Conservation (phyloP, 2,329 filamentous ascomycete species). For the Didymella lethalis region DNA sequence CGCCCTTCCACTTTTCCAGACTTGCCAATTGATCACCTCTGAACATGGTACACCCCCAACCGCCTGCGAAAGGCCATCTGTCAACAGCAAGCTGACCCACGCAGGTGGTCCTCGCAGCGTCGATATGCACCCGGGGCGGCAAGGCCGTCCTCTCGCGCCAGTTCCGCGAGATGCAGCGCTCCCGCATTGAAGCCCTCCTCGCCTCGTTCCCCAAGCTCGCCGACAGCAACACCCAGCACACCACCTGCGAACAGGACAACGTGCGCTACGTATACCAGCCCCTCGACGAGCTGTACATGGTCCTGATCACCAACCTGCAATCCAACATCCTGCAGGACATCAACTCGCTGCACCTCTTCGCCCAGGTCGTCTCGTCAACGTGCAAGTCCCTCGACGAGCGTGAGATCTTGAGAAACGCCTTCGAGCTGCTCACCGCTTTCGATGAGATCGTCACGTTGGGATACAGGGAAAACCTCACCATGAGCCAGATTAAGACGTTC, state of each 20-base stretch:
- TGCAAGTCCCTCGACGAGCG: conserved; percentile 96
- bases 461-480: conserved; percentile 93
- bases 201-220: conserved; percentile 98
- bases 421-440: conserved; percentile 94
- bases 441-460: conserved; percentile 96
- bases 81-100: conserved; percentile 32
- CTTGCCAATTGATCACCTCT: conserved; percentile 19
- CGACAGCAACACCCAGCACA: conserved; percentile 95
- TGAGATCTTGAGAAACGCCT: conserved; percentile 93
- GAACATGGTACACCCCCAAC: conserved; percentile 41
- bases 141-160: conserved; percentile 98
- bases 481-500: conserved; percentile 99
- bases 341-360: conserved; percentile 96
- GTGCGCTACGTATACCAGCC: conserved; percentile 99
- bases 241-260: conserved; percentile 98
- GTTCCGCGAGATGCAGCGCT: conserved; percentile 97
- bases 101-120: conserved; percentile 96
- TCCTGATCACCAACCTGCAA: conserved; percentile 98
- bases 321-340: conserved; percentile 99
- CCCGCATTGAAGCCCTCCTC: conserved; percentile 93
- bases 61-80: conserved; percentile 1
- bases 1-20: too few relatives aligned
- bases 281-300: conserved; percentile 98
- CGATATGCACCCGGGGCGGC: conserved; percentile 97
- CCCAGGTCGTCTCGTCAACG: conserved; percentile 94